phyloP scores from a whole-genome alignment of 805 yeast genomes.

The Ogataea pini region DNA sequence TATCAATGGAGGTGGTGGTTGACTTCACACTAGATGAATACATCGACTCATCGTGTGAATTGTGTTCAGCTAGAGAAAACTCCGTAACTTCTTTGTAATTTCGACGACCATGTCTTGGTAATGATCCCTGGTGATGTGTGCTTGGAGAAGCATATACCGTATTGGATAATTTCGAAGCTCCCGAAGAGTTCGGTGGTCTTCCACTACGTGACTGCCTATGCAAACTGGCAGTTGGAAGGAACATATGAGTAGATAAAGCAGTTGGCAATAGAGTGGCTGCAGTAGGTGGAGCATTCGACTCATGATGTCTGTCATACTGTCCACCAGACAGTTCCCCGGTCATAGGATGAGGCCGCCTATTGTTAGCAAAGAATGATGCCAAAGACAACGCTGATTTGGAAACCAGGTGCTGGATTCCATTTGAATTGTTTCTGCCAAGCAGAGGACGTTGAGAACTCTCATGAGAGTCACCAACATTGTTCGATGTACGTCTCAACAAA shows the following conservation, averaged over 20 bases:
- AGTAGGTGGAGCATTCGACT: constrained; percentile 61
- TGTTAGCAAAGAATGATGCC: constrained; percentile 41
- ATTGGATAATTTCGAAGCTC: constrained; percentile 3
- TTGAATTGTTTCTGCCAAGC: constrained; percentile 17
- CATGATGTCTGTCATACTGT: constrained; percentile 38
- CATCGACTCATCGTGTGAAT: constrained; percentile 5
- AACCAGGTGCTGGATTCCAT: constrained; percentile 28
- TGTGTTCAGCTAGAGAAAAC: neutral
- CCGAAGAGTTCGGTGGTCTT: neutral
- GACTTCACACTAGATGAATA: constrained; percentile 32
- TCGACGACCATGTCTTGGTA: neutral
- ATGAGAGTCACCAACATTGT: constrained; percentile 8
- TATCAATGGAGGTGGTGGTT: constrained; percentile 24
- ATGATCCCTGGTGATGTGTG: neutral
- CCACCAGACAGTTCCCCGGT: constrained; percentile 14
- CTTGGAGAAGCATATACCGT: neutral
- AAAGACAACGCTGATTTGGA: constrained; percentile 43
- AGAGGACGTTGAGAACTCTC: constrained; percentile 14
- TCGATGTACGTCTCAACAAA: constrained; percentile 23
- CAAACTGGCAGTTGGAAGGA: constrained; percentile 47
- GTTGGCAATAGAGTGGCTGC: constrained; percentile 60
- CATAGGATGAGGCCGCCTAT: constrained; percentile 33
- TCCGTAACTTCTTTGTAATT: neutral
- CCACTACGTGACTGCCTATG: constrained; percentile 26
- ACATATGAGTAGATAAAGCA: constrained; percentile 62